Percentiles rank a stretch among this genome's conserved stretches.
These are phyloP conservation scores for Apiospora aurea DNA, from an alignment of 2,329 filamentous ascomycete species.

Conservation along the genomic window DNA sequence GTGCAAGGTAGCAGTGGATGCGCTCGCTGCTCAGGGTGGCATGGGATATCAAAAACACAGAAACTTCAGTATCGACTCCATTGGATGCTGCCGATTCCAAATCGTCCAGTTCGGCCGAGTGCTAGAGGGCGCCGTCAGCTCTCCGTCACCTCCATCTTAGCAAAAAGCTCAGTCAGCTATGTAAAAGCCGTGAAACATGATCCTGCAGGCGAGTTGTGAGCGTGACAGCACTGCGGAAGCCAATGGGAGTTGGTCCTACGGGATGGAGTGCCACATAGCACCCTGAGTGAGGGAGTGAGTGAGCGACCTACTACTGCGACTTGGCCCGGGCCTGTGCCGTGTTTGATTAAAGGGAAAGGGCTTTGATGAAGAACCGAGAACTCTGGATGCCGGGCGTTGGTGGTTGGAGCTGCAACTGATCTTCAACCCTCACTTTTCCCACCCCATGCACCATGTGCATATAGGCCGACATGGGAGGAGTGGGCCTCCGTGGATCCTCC, in stretches of 20 bases:
- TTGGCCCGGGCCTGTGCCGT: neutral
- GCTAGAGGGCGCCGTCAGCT: conserved; percentile 7
- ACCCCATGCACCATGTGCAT: conserved; percentile 17
- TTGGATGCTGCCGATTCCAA: neutral
- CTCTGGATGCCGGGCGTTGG: neutral
- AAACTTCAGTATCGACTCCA: neutral
- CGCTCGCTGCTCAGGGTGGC: neutral
- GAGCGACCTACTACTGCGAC: neutral
- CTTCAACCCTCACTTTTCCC: conserved; percentile 1
- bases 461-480: neutral
- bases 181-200: conserved; percentile 19
- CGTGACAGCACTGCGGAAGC: conserved; percentile 16
- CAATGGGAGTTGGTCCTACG: neutral
- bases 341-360: conserved; percentile 13
- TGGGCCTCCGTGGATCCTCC: conserved; percentile 10
- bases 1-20: conserved; percentile 3
- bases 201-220: conserved; percentile 19
- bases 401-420: neutral
- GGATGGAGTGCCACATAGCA: neutral
- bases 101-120: conserved; percentile 5
- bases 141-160: neutral
- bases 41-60: neutral
- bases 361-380: conserved; percentile 10
- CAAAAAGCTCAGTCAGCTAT: neutral
- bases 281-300: neutral